These are phyloP conservation scores for Pythium monospermum DNA, from an alignment of 352 stramenopile genomes.

Conservation along the genomic window DNA sequence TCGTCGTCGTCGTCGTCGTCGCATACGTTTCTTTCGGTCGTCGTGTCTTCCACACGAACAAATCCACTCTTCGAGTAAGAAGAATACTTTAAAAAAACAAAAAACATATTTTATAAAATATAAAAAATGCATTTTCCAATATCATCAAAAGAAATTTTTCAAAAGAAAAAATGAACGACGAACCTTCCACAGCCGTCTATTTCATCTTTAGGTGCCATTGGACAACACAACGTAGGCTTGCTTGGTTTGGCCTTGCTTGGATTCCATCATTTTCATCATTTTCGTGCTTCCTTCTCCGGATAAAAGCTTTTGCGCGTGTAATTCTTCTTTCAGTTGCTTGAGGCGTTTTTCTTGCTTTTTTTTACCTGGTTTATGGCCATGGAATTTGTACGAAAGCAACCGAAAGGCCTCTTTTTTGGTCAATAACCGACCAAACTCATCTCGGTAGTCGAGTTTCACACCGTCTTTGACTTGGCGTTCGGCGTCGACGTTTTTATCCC, in stretches of 20 bases:
- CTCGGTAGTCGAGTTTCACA: slow-evolving; percentile 95
- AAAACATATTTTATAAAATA: slow-evolving; percentile 3
- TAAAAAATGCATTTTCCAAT: no score
- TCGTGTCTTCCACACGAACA: slow-evolving; percentile 51
- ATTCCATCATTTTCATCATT: slow-evolving; percentile 84
- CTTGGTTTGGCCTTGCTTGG: slow-evolving; percentile 77
- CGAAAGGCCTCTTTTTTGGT: slow-evolving; percentile 98
- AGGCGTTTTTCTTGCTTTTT: slow-evolving; percentile 97
- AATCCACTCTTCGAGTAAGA: slow-evolving; percentile 63
- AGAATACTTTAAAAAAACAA: no score
- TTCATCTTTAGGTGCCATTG: slow-evolving; percentile 50
- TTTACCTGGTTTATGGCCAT: slow-evolving; percentile 95
- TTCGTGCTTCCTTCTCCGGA: slow-evolving; percentile 73
- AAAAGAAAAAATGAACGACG: no score
- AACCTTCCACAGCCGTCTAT: no score
- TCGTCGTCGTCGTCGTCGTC: slow-evolving; percentile 17
- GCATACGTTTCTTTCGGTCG: slow-evolving; percentile 44
- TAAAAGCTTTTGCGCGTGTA: slow-evolving; percentile 65
- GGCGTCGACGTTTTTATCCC: slow-evolving; percentile 88
- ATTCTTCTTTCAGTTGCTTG: slow-evolving; percentile 82
- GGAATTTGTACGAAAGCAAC: slow-evolving; percentile 98
- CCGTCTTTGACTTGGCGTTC: slow-evolving; percentile 82
- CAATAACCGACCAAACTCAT: slow-evolving; percentile 94
- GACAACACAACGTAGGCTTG: slow-evolving; percentile 84
- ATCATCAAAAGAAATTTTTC: no score